These are phyloP conservation scores for Coprinellus aureogranulatus DNA, from an alignment of 768 basidiomycete genomes.

Conservation along the genomic window DNA sequence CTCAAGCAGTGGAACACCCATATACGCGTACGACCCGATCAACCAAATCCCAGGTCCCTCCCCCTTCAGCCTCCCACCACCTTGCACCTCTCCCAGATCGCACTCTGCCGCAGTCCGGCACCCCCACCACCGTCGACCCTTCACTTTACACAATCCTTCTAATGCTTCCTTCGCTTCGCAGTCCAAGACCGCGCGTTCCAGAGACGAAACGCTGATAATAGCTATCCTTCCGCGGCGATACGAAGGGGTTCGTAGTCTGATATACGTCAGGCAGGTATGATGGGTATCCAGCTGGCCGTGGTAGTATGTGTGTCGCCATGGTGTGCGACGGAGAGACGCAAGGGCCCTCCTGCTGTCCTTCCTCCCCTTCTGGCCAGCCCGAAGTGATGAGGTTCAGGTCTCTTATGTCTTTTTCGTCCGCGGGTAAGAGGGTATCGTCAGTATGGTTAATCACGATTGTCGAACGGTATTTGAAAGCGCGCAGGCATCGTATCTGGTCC, in stretches of 20 bases:
- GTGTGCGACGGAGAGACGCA: constrained; percentile 51
- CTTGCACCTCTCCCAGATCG: constrained; percentile 51
- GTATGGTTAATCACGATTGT: constrained; percentile 72
- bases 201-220: constrained; percentile 54
- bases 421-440: constrained; percentile 57
- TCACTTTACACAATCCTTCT: constrained; percentile 38
- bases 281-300: constrained; percentile 34
- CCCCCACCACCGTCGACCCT: constrained; percentile 42
- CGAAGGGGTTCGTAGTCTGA: constrained; percentile 75
- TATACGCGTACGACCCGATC: constrained; percentile 68
- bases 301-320: constrained; percentile 69
- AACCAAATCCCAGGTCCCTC: constrained; percentile 57
- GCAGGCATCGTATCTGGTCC: constrained; percentile 47
- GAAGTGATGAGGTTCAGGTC: constrained; percentile 61
- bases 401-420: constrained; percentile 45
- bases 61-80: constrained; percentile 36
- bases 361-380: constrained; percentile 8
- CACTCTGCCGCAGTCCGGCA: constrained; percentile 34
- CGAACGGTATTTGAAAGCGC: constrained; percentile 50
- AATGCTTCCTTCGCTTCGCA: constrained; percentile 50
- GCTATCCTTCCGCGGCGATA: constrained; percentile 45
- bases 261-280: constrained; percentile 39
- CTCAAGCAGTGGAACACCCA: constrained; percentile 75
- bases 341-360: constrained; percentile 19
- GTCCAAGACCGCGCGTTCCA: constrained; percentile 65